A percentile compares a stretch with the other conserved stretches of the same genome.
These are phyloP conservation scores for Gracilaria vermiculophylla DNA, from an alignment of 23 red algal genomes.

Conservation along the genomic window DNA sequence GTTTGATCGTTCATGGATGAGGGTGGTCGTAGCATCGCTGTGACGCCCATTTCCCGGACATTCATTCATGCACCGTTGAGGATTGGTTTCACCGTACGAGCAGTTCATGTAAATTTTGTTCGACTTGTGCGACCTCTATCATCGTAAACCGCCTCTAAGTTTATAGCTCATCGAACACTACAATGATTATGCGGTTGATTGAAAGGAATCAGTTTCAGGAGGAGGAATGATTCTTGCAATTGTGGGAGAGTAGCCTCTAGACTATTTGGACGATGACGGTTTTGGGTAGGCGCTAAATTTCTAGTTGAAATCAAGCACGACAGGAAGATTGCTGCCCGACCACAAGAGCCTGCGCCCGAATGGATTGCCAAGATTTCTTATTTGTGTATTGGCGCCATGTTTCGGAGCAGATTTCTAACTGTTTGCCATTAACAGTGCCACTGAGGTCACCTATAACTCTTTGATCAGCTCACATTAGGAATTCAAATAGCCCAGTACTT, in stretches of 20 bases:
- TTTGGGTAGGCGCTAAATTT: not conserved
- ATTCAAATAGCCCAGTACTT: not conserved
- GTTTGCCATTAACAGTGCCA: not conserved
- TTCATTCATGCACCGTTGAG: not conserved
- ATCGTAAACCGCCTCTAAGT: too few species aligned
- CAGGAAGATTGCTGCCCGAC: not conserved
- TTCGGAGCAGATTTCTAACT: not conserved
- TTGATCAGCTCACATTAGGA: not conserved
- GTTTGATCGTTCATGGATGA: not conserved
- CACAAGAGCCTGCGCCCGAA: not conserved
- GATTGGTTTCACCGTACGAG: not conserved
- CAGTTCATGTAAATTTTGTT: slow-evolving; percentile 12
- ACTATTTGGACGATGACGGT: not conserved
- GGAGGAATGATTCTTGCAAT: not conserved
- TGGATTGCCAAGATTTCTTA: not conserved
- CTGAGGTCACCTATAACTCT: not conserved
- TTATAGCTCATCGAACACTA: not conserved
- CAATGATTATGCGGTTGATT: too few species aligned
- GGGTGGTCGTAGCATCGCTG: too few species aligned
- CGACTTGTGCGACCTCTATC: not conserved
- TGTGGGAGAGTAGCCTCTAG: not conserved
- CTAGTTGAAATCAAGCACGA: not conserved
- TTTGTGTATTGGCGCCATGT: not conserved
- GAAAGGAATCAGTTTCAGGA: too few species aligned
- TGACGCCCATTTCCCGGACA: not conserved